Evolutionary conservation across 805 yeast genomes (phyloP).

Genomic region (Babjeviella inositovora): DNA sequence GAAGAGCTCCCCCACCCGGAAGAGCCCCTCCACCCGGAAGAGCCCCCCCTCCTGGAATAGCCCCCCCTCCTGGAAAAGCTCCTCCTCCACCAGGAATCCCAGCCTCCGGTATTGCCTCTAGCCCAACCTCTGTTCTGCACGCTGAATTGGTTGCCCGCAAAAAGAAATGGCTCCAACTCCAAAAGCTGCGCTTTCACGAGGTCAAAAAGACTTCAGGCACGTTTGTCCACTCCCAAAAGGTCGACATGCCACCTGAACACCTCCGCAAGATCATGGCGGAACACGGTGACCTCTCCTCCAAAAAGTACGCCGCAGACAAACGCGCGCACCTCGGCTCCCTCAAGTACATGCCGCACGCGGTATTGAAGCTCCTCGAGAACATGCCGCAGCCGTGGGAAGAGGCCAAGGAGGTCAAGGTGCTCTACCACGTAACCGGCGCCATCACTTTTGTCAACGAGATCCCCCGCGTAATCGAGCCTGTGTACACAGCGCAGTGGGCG

Average conservation of each 20-base stretch:
- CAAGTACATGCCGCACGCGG: slow-evolving; percentile 92
- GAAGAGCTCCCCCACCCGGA: too few species aligned
- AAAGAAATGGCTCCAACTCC: slow-evolving; percentile 45
- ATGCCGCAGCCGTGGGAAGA: slow-evolving; percentile 99
- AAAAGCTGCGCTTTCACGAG: slow-evolving; percentile 36
- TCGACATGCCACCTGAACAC: slow-evolving; percentile 90
- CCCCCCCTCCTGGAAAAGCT: too few species aligned
- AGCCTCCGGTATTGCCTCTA: slow-evolving; percentile 1
- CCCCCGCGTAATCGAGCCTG: slow-evolving; percentile 86
- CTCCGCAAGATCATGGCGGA: slow-evolving; percentile 68
- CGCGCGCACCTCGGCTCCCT: slow-evolving; percentile 80
- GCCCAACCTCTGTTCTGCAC: too few species aligned
- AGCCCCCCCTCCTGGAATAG: too few species aligned
- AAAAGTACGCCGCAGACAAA: slow-evolving; percentile 69
- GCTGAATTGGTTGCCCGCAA: slow-evolving; percentile 24
- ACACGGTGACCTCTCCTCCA: slow-evolving; percentile 75
- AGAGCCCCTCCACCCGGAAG: too few species aligned
- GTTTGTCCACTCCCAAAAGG: slow-evolving; percentile 40
- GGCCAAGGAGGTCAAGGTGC: slow-evolving; percentile 67
- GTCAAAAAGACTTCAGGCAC: slow-evolving; percentile 17
- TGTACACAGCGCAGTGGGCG: slow-evolving; percentile 92
- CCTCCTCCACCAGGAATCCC: slow-evolving; percentile 1
- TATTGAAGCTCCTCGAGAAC: slow-evolving; percentile 74
- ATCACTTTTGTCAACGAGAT: slow-evolving; percentile 87
- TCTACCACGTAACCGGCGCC: slow-evolving; percentile 88